Evolutionary conservation across 768 basidiomycete genomes (phyloP).

Genomic region (Tylopilus cervinicoccineus): DNA sequence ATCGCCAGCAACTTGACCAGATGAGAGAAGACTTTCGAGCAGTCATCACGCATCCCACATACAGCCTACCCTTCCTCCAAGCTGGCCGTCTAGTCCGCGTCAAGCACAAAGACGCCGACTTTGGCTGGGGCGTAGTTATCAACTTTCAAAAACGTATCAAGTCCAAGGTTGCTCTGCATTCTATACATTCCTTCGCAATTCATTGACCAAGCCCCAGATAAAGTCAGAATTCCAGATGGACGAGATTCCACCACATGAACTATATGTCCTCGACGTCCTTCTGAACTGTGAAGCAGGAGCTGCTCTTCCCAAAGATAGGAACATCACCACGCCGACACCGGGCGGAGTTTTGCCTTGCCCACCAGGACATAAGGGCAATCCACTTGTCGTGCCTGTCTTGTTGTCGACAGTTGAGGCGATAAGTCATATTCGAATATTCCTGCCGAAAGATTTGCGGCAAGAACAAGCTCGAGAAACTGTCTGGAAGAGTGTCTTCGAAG

Average conservation of each 20-base stretch:
- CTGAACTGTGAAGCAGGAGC: slow-evolving; percentile 72
- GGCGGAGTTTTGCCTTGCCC: slow-evolving; percentile 75
- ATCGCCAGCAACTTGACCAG: slow-evolving; percentile 88
- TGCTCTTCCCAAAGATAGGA: slow-evolving; percentile 54
- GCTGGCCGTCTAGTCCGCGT: slow-evolving; percentile 90
- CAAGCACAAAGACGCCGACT: slow-evolving; percentile 81
- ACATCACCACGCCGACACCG: slow-evolving; percentile 52
- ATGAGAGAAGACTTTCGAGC: slow-evolving; percentile 85
- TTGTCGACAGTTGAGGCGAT: slow-evolving; percentile 84
- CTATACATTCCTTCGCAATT: background rate
- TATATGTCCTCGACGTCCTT: slow-evolving; percentile 91
- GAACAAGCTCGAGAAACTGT: slow-evolving; percentile 73
- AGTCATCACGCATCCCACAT: slow-evolving; percentile 93
- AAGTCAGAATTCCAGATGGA: slow-evolving; percentile 63
- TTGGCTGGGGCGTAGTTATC: slow-evolving; percentile 95
- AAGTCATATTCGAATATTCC: slow-evolving; percentile 78
- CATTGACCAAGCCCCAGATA: slow-evolving; percentile 37
- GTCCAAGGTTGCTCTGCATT: slow-evolving; percentile 55
- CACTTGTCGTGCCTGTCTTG: slow-evolving; percentile 85
- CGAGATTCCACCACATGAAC: slow-evolving; percentile 76
- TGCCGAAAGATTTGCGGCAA: slow-evolving; percentile 87
- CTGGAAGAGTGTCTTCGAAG: slow-evolving; percentile 89
- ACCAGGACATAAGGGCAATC: slow-evolving; percentile 66
- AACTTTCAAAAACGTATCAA: slow-evolving; percentile 86
- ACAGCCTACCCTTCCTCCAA: slow-evolving; percentile 92